Conservation (phyloP, 371 early-diverging fungal genomes). For the Mucor lusitanicus region DNA sequence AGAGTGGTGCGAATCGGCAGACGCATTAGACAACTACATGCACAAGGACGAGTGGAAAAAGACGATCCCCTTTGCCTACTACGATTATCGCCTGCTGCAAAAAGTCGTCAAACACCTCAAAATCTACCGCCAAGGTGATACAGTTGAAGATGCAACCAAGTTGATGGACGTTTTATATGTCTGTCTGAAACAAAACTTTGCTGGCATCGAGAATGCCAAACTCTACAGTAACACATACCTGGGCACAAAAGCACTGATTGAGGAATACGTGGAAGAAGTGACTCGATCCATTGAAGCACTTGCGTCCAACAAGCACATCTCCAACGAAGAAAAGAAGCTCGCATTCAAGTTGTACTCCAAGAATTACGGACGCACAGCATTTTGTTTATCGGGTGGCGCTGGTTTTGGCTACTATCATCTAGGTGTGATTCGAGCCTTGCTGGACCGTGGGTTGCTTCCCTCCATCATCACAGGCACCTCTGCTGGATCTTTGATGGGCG, state of each 20-base stretch:
- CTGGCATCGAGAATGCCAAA: constrained; percentile 76
- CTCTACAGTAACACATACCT: constrained; percentile 77
- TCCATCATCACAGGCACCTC: constrained; percentile 87
- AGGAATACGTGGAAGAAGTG: constrained; percentile 81
- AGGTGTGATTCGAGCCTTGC: constrained; percentile 75
- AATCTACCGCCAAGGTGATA: constrained; percentile 33
- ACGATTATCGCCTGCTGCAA: constrained; percentile 70
- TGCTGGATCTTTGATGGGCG: constrained; percentile 80
- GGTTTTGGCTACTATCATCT: constrained; percentile 84
- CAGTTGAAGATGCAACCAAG: constrained; percentile 34
- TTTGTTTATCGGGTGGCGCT: constrained; percentile 90
- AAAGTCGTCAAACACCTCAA: constrained; percentile 60
- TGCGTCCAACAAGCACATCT: constrained; percentile 45
- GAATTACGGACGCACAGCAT: constrained; percentile 86
- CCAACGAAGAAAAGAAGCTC: constrained; percentile 62
- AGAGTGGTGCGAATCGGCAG: constrained; percentile 75
- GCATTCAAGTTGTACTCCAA: constrained; percentile 77
- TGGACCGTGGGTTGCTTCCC: constrained; percentile 78
- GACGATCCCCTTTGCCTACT: constrained; percentile 62
- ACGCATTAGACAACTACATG: constrained; percentile 70
- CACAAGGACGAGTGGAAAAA: constrained; percentile 75
- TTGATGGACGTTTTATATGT: constrained; percentile 58
- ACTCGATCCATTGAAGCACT: constrained; percentile 67
- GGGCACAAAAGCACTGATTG: constrained; percentile 79
- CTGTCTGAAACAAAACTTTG: constrained; percentile 81